Evolutionary conservation across 371 early-diverging fungal genomes (phyloP), one percentile per base, ranked within the genome.

Genomic region (Thermomucor indicae-seudaticae): DNA sequence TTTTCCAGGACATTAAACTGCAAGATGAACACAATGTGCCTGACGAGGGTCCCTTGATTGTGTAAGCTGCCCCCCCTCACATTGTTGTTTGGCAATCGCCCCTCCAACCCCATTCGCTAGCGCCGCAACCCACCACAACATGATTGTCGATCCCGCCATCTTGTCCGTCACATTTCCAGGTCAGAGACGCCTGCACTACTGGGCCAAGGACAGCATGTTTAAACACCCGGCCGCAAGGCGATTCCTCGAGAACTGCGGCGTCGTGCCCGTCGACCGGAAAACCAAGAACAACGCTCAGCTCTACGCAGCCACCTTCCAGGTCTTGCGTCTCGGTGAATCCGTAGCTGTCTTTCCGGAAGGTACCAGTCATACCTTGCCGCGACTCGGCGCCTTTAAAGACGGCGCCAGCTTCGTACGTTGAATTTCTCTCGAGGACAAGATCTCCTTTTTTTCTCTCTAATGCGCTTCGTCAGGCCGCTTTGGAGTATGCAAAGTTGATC

Each of bases 341-440:
- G 70, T 81, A 14, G 78, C 77, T 12, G 72, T 79, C 2, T 81
- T 81, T 48, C 82, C 82, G 6, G 82, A 81, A 58, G 82, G 82
- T 20, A 77, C 72, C 8, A 69, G 70, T 43, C 75, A 78, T 51
- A 75, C 79, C 3, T 45, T 78, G 27, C 75, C 79, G 3, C 52
- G 59, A 24, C 20, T 78, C 30, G 65, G 70, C 23, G 41, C 51
- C 1, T 71, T 75, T 25, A 78, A 75, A 47, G 79, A 78, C 39
- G 79, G 79, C 0, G 53, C 67, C 11, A 71, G 72, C 39, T 78
- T 70, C 64, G 75, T 74, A 67, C 51, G 68, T 51, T 14, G 37
- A 45, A 17, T 50, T 20, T 28, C 43, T 51, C 25, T 22, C n/a
- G n/a, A n/a, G n/a, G n/a, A n/a, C n/a, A n/a, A n/a, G n/a, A n/a